Base-by-base conservation (phyloP, 1,284 basidiomycete species). In the Ceratobasidium sp. region DNA sequence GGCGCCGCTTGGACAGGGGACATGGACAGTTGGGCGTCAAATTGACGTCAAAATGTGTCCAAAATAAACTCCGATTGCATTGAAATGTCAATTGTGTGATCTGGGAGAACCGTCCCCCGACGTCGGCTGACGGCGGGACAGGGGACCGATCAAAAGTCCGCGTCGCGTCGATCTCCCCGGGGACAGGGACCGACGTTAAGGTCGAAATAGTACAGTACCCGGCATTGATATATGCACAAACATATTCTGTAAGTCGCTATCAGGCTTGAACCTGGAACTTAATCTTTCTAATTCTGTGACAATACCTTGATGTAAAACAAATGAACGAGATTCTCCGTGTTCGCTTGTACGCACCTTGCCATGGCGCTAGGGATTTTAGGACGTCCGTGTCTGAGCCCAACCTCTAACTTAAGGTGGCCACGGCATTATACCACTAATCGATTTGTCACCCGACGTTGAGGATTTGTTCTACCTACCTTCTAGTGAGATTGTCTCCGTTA, bases 141-240 rank as follows among this genome's bases (percentile, higher is more conserved):
- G 36, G 36, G 36, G 11, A 4, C 6, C 6, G 36, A 5, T 11
- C 4, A 4, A 41, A 41, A 41, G 11, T 11, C 36, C 36, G 36
- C 36, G 36, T 41, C 36, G 36, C 36, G 36, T 41, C 36, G 36
- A 41, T 11, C 36, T 4, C 6, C 36, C 36, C 4, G 36, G 36
- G 36, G 36, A 41, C 11, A 5, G 36, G 36, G 36, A 11, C 4
- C 36, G 36, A 41, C 4, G 4, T 41, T 41, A 11, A 5, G 36
- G 36, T 41, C 36, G 36, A 5, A 41, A 41, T 41, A 11, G 36
- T 41, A 41, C 36, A 41, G 36, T 41, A 41, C 36, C n/a, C n/a
- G n/a, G 64, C 77, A 6, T 60, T 81, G 33, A 31, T 81, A 3
- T 82, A 80, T 63, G 47, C 69, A n/a, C 57, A 31, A n/a, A 62